Evolutionary conservation across 129 eudicot species (phyloP).

Genomic region (Ambrosia artemisiifolia): DNA sequence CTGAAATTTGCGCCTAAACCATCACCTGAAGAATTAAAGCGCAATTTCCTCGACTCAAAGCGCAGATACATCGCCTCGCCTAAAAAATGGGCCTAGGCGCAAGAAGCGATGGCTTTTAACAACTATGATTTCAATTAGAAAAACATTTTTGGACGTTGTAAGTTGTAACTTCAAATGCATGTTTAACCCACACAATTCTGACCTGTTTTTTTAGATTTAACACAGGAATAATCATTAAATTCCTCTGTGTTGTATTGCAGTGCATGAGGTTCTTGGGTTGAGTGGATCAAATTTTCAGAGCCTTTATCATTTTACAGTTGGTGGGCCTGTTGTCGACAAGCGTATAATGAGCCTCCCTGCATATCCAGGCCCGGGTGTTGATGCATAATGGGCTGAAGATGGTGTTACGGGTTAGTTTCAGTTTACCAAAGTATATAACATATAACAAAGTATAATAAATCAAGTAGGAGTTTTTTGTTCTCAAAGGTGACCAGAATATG

Average conservation of each 20-base stretch:
- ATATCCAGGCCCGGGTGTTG: conserved; percentile 74
- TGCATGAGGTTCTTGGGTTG: conserved; percentile 84
- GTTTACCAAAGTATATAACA: not conserved
- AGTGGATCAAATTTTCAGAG: conserved; percentile 73
- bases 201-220: not conserved
- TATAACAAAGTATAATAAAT: not conserved
- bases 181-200: not conserved
- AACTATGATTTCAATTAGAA: no score
- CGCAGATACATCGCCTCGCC: no score
- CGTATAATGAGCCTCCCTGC: conserved; percentile 95
- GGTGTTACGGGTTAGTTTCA: not conserved
- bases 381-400: conserved; percentile 29
- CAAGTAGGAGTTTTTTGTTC: not conserved
- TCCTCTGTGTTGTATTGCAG: conserved; percentile 36
- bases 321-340: conserved; percentile 77
- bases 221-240: not conserved
- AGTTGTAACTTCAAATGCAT: no score
- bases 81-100: no score
- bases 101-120: no score
- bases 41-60: no score
- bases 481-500: no score
- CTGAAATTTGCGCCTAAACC: no score
- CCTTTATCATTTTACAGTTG: conserved; percentile 88
- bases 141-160: no score
- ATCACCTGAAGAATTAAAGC: no score